Evolutionary conservation across 345 rosid genomes (phyloP).

Genomic region (Pugionium cornutum): DNA sequence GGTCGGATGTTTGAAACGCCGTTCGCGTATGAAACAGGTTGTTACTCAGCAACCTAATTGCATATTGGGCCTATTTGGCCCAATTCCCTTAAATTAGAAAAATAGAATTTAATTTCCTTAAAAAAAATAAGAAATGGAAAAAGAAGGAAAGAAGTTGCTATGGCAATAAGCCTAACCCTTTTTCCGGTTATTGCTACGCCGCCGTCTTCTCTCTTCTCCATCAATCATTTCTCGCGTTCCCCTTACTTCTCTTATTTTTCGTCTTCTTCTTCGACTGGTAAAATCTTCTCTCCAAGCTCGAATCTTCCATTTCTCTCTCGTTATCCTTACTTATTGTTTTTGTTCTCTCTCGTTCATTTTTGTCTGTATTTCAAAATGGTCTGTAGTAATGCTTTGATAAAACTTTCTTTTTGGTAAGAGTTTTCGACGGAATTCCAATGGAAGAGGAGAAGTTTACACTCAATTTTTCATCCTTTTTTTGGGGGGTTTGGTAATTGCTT

Average conservation of each 20-base stretch:
- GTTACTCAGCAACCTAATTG: neutral
- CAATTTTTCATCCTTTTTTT: neutral
- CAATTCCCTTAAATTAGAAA: neutral
- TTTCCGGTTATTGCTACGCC: slow-evolving; percentile 51
- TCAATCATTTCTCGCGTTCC: slow-evolving; percentile 40
- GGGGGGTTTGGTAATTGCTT: slow-evolving; percentile 5
- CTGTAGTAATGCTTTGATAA: slow-evolving; percentile 21
- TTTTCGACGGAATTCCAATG: neutral
- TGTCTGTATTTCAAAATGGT: slow-evolving; percentile 20
- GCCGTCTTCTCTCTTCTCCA: slow-evolving; percentile 41
- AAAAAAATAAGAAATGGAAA: slow-evolving; percentile 1
- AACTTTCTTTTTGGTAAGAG: slow-evolving; percentile 13
- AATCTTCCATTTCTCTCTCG: neutral
- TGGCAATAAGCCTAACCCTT: slow-evolving; percentile 40
- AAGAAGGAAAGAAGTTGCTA: neutral
- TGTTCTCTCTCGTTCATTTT: no score
- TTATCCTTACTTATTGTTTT: neutral
- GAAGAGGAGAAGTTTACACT: neutral
- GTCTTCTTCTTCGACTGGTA: slow-evolving; percentile 50
- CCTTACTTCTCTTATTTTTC: slow-evolving; percentile 31
- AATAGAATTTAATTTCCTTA: neutral
- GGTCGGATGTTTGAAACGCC: slow-evolving; percentile 1
- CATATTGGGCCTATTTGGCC: slow-evolving; percentile 27
- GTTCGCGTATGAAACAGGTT: slow-evolving; percentile 3
- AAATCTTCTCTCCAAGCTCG: slow-evolving; percentile 19